A percentile compares a stretch with the other conserved stretches of the same genome.
Evolutionary conservation across 2,329 filamentous ascomycete species (phyloP).

Genomic region (Cladosporium sp.): DNA sequence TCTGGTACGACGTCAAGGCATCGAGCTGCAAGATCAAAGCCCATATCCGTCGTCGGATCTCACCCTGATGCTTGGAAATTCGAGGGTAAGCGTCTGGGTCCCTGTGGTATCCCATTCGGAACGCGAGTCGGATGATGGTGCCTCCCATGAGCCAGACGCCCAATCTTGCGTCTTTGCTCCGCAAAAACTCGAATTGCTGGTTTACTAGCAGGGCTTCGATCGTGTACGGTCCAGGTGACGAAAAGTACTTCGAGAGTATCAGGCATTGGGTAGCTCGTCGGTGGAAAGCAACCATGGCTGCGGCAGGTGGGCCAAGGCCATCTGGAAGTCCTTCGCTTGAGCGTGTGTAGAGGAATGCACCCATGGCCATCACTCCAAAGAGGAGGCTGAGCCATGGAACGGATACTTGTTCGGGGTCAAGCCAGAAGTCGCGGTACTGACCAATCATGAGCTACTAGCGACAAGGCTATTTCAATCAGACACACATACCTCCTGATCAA

Average conservation of each 20-base stretch:
- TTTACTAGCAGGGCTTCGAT: conserved; percentile 1
- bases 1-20: neutral
- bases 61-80: neutral
- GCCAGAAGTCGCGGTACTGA: conserved; percentile 5
- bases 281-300: neutral
- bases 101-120: conserved; percentile 8
- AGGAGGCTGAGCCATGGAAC: neutral
- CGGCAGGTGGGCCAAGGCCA: neutral
- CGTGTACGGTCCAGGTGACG: neutral
- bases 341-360: neutral
- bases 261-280: neutral
- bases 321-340: neutral
- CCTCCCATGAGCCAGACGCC: conserved; percentile 4
- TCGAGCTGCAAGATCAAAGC: conserved; percentile 7
- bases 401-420: neutral
- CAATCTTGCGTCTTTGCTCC: neutral
- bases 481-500: neutral
- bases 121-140: neutral
- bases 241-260: neutral
- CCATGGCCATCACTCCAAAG: neutral
- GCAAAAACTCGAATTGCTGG: neutral
- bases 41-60: conserved; percentile 7
- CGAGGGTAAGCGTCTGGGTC: conserved; percentile 3
- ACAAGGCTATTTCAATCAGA: neutral
- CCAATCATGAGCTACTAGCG: neutral